Percentiles rank a stretch among this genome's conserved stretches.
These are phyloP conservation scores for Hanseniaspora meyeri DNA, from an alignment of 805 yeast genomes.

Conservation along the genomic window DNA sequence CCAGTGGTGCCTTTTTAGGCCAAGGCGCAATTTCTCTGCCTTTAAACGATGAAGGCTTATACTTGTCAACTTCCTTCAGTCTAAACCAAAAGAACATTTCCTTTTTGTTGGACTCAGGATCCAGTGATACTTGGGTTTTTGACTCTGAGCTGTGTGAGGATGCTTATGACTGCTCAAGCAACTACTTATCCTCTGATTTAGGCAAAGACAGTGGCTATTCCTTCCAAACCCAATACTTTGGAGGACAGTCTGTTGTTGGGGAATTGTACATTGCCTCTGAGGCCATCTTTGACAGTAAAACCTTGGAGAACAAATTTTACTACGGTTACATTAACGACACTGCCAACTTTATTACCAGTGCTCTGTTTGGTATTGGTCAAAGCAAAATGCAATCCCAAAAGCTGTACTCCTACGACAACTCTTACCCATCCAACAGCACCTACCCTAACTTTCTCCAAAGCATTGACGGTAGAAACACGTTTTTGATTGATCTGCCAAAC, in stretches of 20 bases:
- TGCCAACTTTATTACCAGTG: background rate
- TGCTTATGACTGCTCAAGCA: constrained; percentile 12
- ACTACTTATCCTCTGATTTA: constrained; percentile 29
- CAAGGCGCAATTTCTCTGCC: background rate
- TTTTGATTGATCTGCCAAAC: background rate
- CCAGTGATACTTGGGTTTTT: constrained; percentile 26
- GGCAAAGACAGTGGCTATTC: constrained; percentile 22
- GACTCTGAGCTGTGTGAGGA: background rate
- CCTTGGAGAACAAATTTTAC: background rate
- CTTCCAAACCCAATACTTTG: constrained; percentile 16
- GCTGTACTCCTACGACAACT: constrained; percentile 1
- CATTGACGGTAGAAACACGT: background rate
- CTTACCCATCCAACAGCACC: background rate
- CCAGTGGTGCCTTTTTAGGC: background rate
- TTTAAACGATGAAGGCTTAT: background rate
- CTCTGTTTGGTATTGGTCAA: constrained; percentile 1
- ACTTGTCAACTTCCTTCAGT: background rate
- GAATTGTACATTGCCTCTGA: background rate
- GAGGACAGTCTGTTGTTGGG: constrained; percentile 5
- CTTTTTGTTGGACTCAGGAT: constrained; percentile 26
- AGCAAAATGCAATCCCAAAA: constrained; percentile 3
- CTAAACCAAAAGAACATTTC: constrained; percentile 13
- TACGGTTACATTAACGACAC: background rate
- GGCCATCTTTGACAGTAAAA: background rate
- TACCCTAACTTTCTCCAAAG: background rate